phyloP scores from a whole-genome alignment of 345 rosid genomes.

The Hypericum perforatum region DNA sequence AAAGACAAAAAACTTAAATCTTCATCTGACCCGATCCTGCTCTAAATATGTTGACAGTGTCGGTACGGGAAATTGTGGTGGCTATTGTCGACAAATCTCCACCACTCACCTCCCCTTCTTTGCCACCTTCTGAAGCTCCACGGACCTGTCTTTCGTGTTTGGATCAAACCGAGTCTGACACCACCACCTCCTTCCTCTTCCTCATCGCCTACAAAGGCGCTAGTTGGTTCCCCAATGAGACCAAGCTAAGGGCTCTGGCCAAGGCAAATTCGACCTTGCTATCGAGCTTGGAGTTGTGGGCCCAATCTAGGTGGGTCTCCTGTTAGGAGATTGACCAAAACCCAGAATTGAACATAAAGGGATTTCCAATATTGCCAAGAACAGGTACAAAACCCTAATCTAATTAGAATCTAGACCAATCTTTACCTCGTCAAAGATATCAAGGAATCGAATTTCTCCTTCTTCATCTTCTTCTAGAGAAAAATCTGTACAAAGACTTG shows the following conservation, averaged over 20 bases:
- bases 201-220: no score
- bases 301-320: constrained; percentile 20
- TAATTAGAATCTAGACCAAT: constrained; percentile 56
- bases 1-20: no score
- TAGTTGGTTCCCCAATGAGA: constrained; percentile 8
- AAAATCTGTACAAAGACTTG: no score
- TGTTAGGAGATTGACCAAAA: constrained; percentile 29
- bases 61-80: no score
- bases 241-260: constrained; percentile 41
- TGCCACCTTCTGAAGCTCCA: constrained; percentile 71
- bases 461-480: constrained; percentile 31
- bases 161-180: constrained; percentile 60
- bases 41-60: no score
- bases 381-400: constrained; percentile 43
- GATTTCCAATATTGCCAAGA: constrained; percentile 61
- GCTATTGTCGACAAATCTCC: no score
- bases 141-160: constrained; percentile 41
- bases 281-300: constrained; percentile 39
- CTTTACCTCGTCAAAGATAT: constrained; percentile 46
- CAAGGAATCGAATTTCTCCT: constrained; percentile 39
- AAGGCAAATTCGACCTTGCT: constrained; percentile 50
- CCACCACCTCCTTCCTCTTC: constrained; percentile 10
- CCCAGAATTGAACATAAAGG: constrained; percentile 61
- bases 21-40: no score
- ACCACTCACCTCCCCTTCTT: constrained; percentile 55